Base-by-base conservation (phyloP, 2,329 filamentous ascomycete genomes). In the Aspergillus fischeri region DNA sequence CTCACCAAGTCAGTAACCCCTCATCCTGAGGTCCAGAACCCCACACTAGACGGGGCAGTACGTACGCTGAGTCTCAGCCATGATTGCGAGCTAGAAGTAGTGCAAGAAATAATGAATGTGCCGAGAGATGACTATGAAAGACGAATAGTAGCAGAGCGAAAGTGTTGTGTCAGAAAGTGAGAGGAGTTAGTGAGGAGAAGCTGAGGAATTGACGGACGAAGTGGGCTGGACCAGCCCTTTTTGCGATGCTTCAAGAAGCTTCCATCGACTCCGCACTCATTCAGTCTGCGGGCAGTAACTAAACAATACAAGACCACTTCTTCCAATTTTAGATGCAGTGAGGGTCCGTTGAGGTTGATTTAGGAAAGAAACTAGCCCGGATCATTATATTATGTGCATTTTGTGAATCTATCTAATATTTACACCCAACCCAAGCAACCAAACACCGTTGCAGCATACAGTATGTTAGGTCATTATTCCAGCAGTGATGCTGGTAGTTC, bases 171-270 rank as follows among this genome's bases (percentile, higher is more conserved):
- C 9, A 24, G 44, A 25, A 7, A 47, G 44, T 47, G 21, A 25
- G 21, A 24, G 24, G 24, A 25, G 24, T 47, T 7, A 47, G 21
- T 47, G 44, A 51, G 44, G 54, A 42, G 51, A n/a, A 57, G 20
- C 48, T 21, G 49, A 55, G 48, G 53, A 25, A 51, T 48, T 27
- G 14, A 45, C 14, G 29, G 20, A 51, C 45, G 29, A 57, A 60
- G 52, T 57, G 54, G 55, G 52, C 53, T 60, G 44, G 49, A 41
- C 49, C 51, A 47, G 53, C 57, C 32, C 51, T 59, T 53, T 55
- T 45, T 60, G 53, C 58, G 58, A 63, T 61, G 62, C 65, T 75
- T 75, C 73, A 75, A 60, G 73, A 75, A 75, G 71, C 67, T 76
- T 76, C 73, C 72, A 75, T 73, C 62, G 58, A 24, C 44, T 47